Evolutionary conservation across 2,329 filamentous ascomycete genomes (phyloP), one percentile per base, ranked within the genome.

Genomic region (Sphaerulina populicola): DNA sequence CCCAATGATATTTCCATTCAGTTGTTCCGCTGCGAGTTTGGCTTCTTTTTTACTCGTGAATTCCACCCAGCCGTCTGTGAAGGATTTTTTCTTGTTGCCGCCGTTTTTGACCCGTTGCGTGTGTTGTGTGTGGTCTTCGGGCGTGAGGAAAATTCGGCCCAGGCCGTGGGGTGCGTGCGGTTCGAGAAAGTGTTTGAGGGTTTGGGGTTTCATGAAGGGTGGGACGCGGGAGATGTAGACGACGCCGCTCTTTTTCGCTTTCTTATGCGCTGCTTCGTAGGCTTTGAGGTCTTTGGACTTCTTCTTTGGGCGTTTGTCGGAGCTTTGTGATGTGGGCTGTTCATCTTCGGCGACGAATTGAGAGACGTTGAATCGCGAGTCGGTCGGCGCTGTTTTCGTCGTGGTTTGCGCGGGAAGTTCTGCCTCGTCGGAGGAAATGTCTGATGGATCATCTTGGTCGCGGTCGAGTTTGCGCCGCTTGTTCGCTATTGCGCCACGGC

Each of bases 61-160:
- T 67, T 94, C 88, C 27, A 93, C 81, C 88, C 88, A 94, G 41
- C 88, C 88, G 68, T 94, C 88, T 3, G 81, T 83, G 70, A 82
- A 93, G n/a, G 79, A 79, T 53, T 82, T 79, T 69, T 89, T 88
- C 72, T 89, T 89, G 72, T 91, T 93, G 52, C 88, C 88, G 45
- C 88, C 88, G 45, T 76, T 77, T 49, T 78, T 77, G 10, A 89
- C 76, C 29, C 88, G 82, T 23, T 80, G 77, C 6, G 79, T 73
- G 60, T 87, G 85, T 5, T 78, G 75, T 3, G 77, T 68, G 0
- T 82, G 77, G 63, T 88, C 82, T 69, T 93, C 86, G 10, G 86
- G 86, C 0, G 85, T 81, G 14, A 91, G 77, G 71, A 90, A 91
- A 51, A 89, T 82, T 60, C 86, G 83, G 62, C 86, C 86, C 63